Percentiles rank a stretch among this genome's conserved stretches.
These are phyloP conservation scores for Beauveria caledonica DNA, from an alignment of 2,329 filamentous ascomycete species.

Conservation along the genomic window DNA sequence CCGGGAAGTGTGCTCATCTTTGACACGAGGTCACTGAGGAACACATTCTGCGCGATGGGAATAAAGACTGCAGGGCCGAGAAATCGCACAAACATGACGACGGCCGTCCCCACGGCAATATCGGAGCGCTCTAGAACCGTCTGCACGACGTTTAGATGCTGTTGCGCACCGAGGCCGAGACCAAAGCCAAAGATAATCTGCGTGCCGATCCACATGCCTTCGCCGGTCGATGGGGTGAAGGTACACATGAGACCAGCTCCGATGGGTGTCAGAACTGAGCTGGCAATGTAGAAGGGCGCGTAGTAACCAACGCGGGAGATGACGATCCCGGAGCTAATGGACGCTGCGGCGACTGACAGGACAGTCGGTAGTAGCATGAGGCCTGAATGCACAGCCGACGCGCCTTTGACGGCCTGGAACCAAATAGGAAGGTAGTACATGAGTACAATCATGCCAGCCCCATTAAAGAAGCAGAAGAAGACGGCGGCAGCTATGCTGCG, in stretches of 20 bases:
- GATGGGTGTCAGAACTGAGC: constrained; percentile 21
- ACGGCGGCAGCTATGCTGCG: constrained; percentile 21
- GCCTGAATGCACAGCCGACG: constrained; percentile 24
- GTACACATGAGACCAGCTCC: constrained; percentile 31
- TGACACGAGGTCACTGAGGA: constrained; percentile 33
- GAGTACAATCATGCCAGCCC: constrained; percentile 20
- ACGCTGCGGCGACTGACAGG: constrained; percentile 21
- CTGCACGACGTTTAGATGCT: constrained; percentile 32
- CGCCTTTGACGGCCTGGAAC: constrained; percentile 27
- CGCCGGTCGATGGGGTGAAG: constrained; percentile 18
- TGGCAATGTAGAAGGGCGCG: constrained; percentile 24
- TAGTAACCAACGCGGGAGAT: constrained; percentile 27
- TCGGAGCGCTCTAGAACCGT: constrained; percentile 31
- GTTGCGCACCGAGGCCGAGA: constrained; percentile 30
- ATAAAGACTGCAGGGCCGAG: constrained; percentile 34
- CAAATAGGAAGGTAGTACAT: constrained; percentile 26
- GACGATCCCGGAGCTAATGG: constrained; percentile 20
- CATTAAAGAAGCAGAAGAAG: constrained; percentile 15
- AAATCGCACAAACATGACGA: constrained; percentile 29
- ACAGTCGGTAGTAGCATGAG: constrained; percentile 26
- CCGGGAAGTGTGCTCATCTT: constrained; percentile 25
- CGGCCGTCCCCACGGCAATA: constrained; percentile 31
- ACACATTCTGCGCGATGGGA: constrained; percentile 37
- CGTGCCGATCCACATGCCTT: constrained; percentile 32
- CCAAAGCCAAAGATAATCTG: constrained; percentile 32